Evolutionary conservation across 2,329 filamentous ascomycete genomes (phyloP), one percentile per base, ranked within the genome.

Genomic region (Aspergillus novofumigatus): DNA sequence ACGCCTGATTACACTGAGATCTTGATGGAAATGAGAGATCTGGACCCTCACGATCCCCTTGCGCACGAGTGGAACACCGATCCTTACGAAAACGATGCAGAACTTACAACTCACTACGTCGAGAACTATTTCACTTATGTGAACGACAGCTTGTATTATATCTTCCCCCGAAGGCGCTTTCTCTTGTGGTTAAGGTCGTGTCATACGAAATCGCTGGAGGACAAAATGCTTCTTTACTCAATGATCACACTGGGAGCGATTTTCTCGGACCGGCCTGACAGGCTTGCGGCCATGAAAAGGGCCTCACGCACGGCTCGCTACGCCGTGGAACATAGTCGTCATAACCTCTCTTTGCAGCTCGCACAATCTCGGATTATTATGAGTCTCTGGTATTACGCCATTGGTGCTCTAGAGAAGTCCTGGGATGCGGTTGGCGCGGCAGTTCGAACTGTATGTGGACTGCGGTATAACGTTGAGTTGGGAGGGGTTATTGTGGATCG

Each of bases 281-380:
- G 77, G 57, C 70, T 76, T 28, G 66, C 65, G 21, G 72, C 79
- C 4, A 77, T 82, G 20, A 76, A 75, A 57, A 70, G 75, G 21
- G 86, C 82, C 64, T 77, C 78, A 9, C 73, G 77, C 41, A 81
- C 87, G 51, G 85, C 86, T 3, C 77, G 82, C 50, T 83, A 83
- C 65, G 86, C 84, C 2, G 77, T 81, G 47, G 77, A 81, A 45
- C 76, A 77, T 53, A 77, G 77, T 32, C 77, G 80, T 58, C 80
- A 83, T 21, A 75, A 68, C 7, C 80, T 84, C 57, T 83, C 77
- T 55, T 71, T 91, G 51, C 85, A 90, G 62, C 75, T 90, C 48
- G 84, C 86, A 11, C 88, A 91, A 68, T 83, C 82, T 49, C 81
- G 86, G 54, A 75, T 91, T n/a, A 77, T 90, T 17, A 78, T 91